Conservation (phyloP, 768 basidiomycete genomes). For the Trametopsis cervina region DNA sequence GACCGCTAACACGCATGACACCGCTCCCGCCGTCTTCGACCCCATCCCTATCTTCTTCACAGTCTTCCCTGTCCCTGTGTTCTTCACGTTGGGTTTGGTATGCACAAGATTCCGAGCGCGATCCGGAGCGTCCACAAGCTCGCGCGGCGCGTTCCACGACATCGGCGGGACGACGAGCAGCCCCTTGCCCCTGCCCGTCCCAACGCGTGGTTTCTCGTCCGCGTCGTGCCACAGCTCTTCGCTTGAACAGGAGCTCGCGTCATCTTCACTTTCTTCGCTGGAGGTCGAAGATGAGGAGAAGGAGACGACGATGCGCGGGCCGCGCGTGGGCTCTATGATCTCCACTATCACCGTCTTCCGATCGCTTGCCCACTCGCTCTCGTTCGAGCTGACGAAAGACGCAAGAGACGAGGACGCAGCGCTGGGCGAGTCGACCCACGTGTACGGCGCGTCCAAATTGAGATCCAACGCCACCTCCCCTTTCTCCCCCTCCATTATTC, state of each 20-base stretch:
- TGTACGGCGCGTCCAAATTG: too few relatives aligned
- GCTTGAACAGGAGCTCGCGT: not conserved
- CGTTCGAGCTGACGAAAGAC: too few relatives aligned
- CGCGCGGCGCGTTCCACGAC: conserved; percentile 2
- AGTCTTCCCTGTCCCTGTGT: not conserved
- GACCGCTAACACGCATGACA: not conserved
- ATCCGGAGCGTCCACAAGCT: not conserved
- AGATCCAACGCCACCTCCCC: too few relatives aligned
- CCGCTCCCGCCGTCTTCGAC: not conserved
- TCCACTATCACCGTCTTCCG: too few relatives aligned
- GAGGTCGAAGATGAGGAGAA: not conserved
- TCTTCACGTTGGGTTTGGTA: too few relatives aligned
- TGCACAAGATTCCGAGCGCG: too few relatives aligned
- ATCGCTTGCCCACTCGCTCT: too few relatives aligned
- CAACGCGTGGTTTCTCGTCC: too few relatives aligned
- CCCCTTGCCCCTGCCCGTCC: not conserved
- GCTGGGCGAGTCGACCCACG: too few relatives aligned
- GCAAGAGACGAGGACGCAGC: too few relatives aligned
- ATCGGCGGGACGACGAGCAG: not conserved
- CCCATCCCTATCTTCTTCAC: not conserved
- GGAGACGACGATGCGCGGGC: not conserved
- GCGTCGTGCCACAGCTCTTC: not conserved
- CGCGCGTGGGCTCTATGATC: not conserved
- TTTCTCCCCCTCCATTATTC: too few relatives aligned
- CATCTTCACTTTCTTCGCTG: not conserved